phyloP scores from a whole-genome alignment of 257 asterid species.

The Nemophila menziesii region DNA sequence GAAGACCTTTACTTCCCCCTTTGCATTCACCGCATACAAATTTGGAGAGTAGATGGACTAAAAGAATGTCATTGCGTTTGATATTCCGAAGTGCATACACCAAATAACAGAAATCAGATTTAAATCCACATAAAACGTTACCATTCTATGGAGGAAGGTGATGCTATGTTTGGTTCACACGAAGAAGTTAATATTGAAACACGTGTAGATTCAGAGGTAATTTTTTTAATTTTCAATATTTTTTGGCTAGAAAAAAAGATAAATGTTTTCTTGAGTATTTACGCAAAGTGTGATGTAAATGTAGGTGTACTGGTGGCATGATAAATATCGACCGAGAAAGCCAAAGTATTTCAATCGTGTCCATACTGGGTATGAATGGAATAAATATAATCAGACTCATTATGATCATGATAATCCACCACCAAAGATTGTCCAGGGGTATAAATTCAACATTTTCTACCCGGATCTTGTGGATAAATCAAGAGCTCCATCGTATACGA shows the following conservation, averaged over 20 bases:
- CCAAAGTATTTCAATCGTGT: constrained; percentile 81
- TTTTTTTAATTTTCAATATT: no score
- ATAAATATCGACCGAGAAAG: constrained; percentile 74
- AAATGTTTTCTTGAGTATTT: no score
- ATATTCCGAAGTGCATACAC: no score
- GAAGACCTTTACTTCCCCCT: no score
- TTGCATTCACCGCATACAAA: no score
- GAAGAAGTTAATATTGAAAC: constrained; percentile 66
- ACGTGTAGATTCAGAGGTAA: constrained; percentile 25
- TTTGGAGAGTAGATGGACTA: no score
- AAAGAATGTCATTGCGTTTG: no score
- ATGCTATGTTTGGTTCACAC: constrained; percentile 68
- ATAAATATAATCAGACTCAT: constrained; percentile 77
- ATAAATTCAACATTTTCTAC: constrained; percentile 77
- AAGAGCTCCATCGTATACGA: constrained; percentile 56
- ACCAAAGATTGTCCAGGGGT: constrained; percentile 82
- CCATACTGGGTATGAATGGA: constrained; percentile 86
- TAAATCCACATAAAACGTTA: not conserved
- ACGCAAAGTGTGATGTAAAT: not conserved
- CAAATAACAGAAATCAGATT: no score
- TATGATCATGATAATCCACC: constrained; percentile 85
- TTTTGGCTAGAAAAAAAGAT: no score
- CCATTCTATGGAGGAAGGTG: constrained; percentile 71
- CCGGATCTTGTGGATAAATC: constrained; percentile 76
- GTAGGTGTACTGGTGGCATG: constrained; percentile 97